A percentile compares a stretch with the other conserved stretches of the same genome.
Evolutionary conservation across 1,139 yeast genomes (phyloP).

Genomic region (Arxiozyma slooffiae): DNA sequence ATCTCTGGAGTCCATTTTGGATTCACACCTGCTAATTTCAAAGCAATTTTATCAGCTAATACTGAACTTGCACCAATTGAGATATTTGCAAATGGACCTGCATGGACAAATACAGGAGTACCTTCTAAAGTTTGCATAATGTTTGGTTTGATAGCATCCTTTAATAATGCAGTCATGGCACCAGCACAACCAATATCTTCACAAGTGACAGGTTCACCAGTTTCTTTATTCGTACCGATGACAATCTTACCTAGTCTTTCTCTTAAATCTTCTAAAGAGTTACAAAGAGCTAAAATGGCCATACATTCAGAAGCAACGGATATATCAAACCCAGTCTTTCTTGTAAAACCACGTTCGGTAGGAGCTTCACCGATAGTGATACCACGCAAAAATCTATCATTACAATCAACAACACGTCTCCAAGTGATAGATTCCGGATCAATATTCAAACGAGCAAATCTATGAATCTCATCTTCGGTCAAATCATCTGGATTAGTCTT

Average conservation of each 20-base stretch:
- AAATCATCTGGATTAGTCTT: conserved; percentile 62
- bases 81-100: conserved; percentile 80
- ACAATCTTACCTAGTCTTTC: conserved; percentile 62
- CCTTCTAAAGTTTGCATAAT: conserved; percentile 82
- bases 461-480: conserved; percentile 51
- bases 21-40: conserved; percentile 47
- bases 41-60: conserved; percentile 64
- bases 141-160: conserved; percentile 76
- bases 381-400: conserved; percentile 67
- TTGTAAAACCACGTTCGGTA: conserved; percentile 63
- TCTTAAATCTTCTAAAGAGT: conserved; percentile 57
- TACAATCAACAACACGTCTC: conserved; percentile 73
- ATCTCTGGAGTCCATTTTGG: conserved; percentile 45
- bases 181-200: conserved; percentile 78
- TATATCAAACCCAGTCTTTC: conserved; percentile 69
- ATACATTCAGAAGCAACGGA: conserved; percentile 75
- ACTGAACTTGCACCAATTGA: conserved; percentile 80
- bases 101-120: conserved; percentile 75
- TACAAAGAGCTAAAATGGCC: conserved; percentile 71
- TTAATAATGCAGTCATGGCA: conserved; percentile 66
- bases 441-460: conserved; percentile 58
- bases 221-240: conserved; percentile 51
- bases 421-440: conserved; percentile 66
- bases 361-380: conserved; percentile 69
- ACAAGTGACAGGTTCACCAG: conserved; percentile 58